Percentiles rank a stretch among this genome's conserved stretches.
These are phyloP conservation scores for Penicillium flavigenum DNA, from an alignment of 495 filamentous ascomycete genomes.

Conservation along the genomic window DNA sequence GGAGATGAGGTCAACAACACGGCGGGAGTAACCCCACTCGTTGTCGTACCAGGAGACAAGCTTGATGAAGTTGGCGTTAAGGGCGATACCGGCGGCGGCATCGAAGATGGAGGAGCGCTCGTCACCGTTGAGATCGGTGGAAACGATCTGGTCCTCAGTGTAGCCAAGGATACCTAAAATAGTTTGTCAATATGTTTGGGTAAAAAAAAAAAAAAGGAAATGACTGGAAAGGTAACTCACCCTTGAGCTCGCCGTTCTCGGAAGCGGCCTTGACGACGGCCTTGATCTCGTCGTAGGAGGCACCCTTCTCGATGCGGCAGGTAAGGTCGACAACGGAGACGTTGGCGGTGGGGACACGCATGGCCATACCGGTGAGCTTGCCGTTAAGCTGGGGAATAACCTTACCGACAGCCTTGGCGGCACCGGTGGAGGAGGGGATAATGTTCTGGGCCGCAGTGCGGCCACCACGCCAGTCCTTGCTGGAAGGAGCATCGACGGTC, in stretches of 20 bases:
- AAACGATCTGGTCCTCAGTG: conserved; percentile 97
- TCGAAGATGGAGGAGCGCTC: conserved; percentile 95
- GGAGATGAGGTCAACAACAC: conserved; percentile 92
- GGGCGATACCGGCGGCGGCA: conserved; percentile 97
- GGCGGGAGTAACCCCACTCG: conserved; percentile 96
- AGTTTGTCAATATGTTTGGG: neutral
- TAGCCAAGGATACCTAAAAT: conserved; percentile 71
- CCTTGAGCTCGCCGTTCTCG: conserved; percentile 73
- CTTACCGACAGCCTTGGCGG: conserved; percentile 99
- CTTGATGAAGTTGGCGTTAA: conserved; percentile 99
- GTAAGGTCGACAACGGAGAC: conserved; percentile 99
- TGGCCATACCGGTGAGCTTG: conserved; percentile 99
- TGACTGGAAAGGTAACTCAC: neutral
- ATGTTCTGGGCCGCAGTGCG: conserved; percentile 99
- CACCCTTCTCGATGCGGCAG: conserved; percentile 85
- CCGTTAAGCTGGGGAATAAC: conserved; percentile 96
- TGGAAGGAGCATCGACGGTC: conserved; percentile 95
- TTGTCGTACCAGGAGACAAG: conserved; percentile 98
- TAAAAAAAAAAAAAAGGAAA: too few relatives aligned
- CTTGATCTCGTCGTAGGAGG: conserved; percentile 94
- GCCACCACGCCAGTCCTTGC: conserved; percentile 99
- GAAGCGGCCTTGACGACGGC: conserved; percentile 82
- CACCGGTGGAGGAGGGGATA: conserved; percentile 98
- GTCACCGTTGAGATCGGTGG: conserved; percentile 89
- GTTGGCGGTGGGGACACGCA: conserved; percentile 98